Base-by-base conservation (phyloP, 164 flowering plant species). In the Platanus orientalis region DNA sequence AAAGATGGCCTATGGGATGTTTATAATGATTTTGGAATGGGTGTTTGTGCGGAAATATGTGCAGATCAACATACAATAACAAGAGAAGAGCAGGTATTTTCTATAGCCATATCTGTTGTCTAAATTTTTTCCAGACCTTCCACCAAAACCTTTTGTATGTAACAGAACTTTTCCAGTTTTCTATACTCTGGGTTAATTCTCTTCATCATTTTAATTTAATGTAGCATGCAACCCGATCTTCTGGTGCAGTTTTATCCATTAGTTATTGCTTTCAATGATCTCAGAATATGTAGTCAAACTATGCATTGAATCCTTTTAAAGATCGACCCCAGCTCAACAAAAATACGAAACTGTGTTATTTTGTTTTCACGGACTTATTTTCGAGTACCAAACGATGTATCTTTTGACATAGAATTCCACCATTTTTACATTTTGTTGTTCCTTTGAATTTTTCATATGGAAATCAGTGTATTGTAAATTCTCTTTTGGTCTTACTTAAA, bases 1-100 rank as follows among this genome's bases (percentile, higher is more conserved):
- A 86, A 86, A 74, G 91, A 86, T 73, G 88, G 91, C 13, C 75
- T 86, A 7, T 86, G 91, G 91, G 91, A 86, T 77, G 85, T 80
- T 34, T 86, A 82, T 66, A 86, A 86, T 76, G 85, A 86, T 75
- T 76, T 69, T 68, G 84, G 79, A 40, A 86, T 86, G 91, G 91
- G 91, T 44, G 79, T 76, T 57, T 86, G 91, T 78, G 91, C 76
- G 65, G 90, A 85, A 70, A 39, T 81, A 69, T 85, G 90, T 69
- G 88, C 90, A 26, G 80, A 76, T 20, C 71, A 79, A 9, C 81
- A 87, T 76, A 39, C 39, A 19, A 78, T 89, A 30, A 57, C 87
- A 47, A 81, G 96, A 69, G 82, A 85, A 47, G 86, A 87, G 57
- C 96, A 87, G 92, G 96, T 87, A 65, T 57, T 45, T 30, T 69